phyloP scores from a whole-genome alignment of 768 basidiomycete genomes.

The Pleurotus ostreatus region DNA sequence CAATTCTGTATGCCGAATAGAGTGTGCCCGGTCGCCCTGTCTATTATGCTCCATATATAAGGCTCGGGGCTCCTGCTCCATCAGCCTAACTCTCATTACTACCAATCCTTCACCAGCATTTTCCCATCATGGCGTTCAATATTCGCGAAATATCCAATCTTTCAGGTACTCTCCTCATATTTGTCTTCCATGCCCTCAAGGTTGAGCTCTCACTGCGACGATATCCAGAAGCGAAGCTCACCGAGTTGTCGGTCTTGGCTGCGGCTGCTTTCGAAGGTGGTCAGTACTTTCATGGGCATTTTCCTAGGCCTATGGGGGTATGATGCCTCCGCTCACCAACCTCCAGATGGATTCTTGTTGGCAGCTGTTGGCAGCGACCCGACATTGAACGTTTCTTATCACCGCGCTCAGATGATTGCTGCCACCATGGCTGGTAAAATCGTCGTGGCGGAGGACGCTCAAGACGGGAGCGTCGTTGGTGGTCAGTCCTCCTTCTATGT shows the following conservation, averaged over 20 bases:
- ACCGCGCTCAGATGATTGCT: slow-evolving; percentile 8
- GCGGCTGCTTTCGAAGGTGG: slow-evolving; percentile 8
- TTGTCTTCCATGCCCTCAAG: neutral
- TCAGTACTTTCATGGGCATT: slow-evolving; percentile 1
- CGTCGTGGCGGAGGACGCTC: slow-evolving; percentile 2
- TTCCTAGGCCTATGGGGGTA: slow-evolving; percentile 1
- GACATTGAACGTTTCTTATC: slow-evolving; percentile 7
- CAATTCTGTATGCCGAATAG: neutral
- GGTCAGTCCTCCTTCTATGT: neutral
- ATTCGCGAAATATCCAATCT: slow-evolving; percentile 5
- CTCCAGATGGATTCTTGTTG: slow-evolving; percentile 3
- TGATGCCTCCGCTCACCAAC: neutral
- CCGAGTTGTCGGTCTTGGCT: slow-evolving; percentile 1
- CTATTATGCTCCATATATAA: neutral
- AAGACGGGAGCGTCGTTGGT: neutral
- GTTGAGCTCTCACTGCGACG: neutral
- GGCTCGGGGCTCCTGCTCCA: neutral
- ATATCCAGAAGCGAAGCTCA: neutral
- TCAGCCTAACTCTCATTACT: neutral
- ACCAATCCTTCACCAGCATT: neutral
- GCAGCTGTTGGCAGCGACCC: slow-evolving; percentile 6
- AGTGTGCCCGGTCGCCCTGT: neutral
- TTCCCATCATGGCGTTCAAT: neutral
- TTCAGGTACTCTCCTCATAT: neutral
- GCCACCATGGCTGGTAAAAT: slow-evolving; percentile 6